Evolutionary conservation across 2,329 filamentous ascomycete species (phyloP), one percentile per base, ranked within the genome.

Genomic region (Aspergillus pseudoglaucus): DNA sequence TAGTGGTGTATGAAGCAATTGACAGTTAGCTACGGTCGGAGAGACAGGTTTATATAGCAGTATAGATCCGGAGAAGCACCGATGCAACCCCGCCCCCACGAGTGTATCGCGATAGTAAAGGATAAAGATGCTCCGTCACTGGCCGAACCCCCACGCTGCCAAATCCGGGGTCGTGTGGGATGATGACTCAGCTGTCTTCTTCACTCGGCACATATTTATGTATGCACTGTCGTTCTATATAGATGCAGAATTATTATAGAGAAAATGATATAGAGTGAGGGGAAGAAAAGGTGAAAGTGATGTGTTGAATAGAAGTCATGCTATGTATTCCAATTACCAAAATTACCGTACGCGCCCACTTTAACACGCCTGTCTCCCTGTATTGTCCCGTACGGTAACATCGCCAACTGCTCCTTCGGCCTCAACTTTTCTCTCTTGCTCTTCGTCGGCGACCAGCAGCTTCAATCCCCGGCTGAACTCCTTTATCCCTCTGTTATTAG

Each of bases 21-120:
- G 55, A 55, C 59, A 62, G 5, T 30, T 30, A 37, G 33, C 6
- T 17, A n/a, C 14, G 14, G 30, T 38, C 22, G 7, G 12, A 42
- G 30, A 22, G 40, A 42, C 32, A 30, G 25, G 25, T 20, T 41
- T 23, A 33, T 45, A 23, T 20, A 39, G 25, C 25, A 30, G 25
- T 30, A 30, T 30, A 30, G 25, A 18, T 39, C 37, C 37, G 37
- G 37, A 39, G 37, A 12, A 20, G 37, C 17, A 39, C 17, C 6
- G 33, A 18, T 20, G 15, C 10, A 17, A 39, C 37, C 37, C 25
- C 37, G 18, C 37, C 37, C 37, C 37, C 37, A 20, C 25, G 25
- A 30, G 25, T 30, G 25, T 30, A 30, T 30, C 9, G 9, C 25
- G 25, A 30, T 30, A 30, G 10, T 30, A 30, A 30, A 30, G 25